phyloP scores from a whole-genome alignment of 257 asterid species.

The Gentiana dahurica region DNA sequence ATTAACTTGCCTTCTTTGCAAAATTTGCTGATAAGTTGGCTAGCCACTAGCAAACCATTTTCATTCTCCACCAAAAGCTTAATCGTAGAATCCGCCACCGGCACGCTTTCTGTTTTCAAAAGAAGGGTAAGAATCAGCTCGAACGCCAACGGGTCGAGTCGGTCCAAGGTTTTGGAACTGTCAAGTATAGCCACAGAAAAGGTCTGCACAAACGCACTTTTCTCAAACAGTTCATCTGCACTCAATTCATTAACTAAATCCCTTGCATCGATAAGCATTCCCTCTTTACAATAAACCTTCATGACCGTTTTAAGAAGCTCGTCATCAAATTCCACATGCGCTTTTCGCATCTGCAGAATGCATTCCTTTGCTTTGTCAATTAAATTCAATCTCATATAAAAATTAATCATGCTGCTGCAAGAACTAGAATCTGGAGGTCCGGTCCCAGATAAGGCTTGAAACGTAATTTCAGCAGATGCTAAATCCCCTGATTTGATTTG shows the following conservation, averaged over 20 bases:
- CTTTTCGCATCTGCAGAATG: slow-evolving; percentile 49
- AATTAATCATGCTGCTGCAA: slow-evolving; percentile 52
- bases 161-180: slow-evolving; percentile 28
- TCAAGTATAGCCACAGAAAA: slow-evolving; percentile 35
- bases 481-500: slow-evolving; percentile 50
- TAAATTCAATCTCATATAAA: slow-evolving; percentile 50
- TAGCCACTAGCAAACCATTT: slow-evolving; percentile 51
- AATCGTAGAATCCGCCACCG: slow-evolving; percentile 33
- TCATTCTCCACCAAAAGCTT: slow-evolving; percentile 37
- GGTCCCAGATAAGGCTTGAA: slow-evolving; percentile 44
- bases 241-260: slow-evolving; percentile 43
- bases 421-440: slow-evolving; percentile 58
- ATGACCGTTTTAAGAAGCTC: slow-evolving; percentile 53
- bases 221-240: slow-evolving; percentile 22
- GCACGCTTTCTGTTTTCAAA: slow-evolving; percentile 35
- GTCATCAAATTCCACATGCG: slow-evolving; percentile 53
- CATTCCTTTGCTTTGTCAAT: slow-evolving; percentile 57
- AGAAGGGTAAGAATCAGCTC: slow-evolving; percentile 53
- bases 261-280: slow-evolving; percentile 58
- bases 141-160: slow-evolving; percentile 33
- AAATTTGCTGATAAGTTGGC: slow-evolving; percentile 50
- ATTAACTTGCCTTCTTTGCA: slow-evolving; percentile 49
- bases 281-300: slow-evolving; percentile 65
- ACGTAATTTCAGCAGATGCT: slow-evolving; percentile 63
- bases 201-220: slow-evolving; percentile 29